Evolutionary conservation across 2,329 filamentous ascomycete species (phyloP).

Genomic region (Botrytis porri): DNA sequence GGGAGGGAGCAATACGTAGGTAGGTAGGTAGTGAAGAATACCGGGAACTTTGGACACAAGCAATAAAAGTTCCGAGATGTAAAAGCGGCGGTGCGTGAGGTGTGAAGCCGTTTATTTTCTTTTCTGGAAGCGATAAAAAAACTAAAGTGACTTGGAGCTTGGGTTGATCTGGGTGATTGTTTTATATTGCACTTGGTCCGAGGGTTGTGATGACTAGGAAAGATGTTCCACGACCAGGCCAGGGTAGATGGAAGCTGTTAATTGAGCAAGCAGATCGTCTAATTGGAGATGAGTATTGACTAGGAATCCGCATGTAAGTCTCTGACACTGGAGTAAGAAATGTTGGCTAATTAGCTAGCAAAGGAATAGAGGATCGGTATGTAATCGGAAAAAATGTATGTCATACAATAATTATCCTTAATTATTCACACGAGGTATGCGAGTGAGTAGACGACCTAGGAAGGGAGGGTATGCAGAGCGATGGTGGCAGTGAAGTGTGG

Average conservation of each 20-base stretch:
- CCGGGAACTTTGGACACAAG: background rate
- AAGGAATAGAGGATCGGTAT: background rate
- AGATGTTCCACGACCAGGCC: background rate
- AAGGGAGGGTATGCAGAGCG: background rate
- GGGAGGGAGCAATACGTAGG: background rate
- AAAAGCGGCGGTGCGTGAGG: constrained; percentile 16
- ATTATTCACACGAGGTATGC: background rate
- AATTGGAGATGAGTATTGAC: background rate
- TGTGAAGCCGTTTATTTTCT: background rate
- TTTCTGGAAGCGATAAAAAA: background rate
- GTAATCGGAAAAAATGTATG: background rate
- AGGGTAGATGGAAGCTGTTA: background rate
- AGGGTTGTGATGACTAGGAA: background rate
- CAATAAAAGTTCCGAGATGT: constrained; percentile 12
- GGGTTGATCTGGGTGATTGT: background rate
- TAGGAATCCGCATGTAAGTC: background rate
- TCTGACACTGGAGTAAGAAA: background rate
- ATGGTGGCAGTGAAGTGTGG: background rate
- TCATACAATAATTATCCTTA: background rate
- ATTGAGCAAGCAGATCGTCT: constrained; percentile 7
- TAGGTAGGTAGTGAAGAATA: background rate
- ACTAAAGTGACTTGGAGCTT: background rate
- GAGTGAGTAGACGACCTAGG: background rate
- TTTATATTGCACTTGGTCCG: constrained; percentile 1
- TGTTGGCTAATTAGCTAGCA: background rate